Evolutionary conservation across 2,329 filamentous ascomycete genomes (phyloP), one percentile per base, ranked within the genome.

Genomic region (Monosporascus sp.): DNA sequence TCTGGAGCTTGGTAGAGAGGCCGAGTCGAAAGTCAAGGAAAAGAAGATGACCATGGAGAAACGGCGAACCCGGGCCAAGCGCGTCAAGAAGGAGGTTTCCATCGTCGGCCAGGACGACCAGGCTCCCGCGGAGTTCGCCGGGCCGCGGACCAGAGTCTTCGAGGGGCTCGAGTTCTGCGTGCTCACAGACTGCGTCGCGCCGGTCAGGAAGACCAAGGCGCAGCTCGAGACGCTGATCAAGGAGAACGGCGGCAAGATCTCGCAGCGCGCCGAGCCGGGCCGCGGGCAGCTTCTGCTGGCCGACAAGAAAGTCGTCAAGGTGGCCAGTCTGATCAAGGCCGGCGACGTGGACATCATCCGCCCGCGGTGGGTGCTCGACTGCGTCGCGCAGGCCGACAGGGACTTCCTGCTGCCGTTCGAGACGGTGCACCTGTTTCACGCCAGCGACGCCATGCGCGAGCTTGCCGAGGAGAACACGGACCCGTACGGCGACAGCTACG

Each of bases 181-280:
- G 20, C 80, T 97, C 65, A 92, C 88, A 2, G 91, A 95, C 50
- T 84, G 86, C 27, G 66, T 78, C 1, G 76, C 80, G 42, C 89
- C 90, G 0, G 72, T 76, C 24, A 94, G 89, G 70, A 90, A 84
- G 67, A 80, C 80, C 6, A 97, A 96, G 68, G 75, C 80, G 0
- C 85, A 95, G 57, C 74, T 99, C 1, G 92, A 97, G 68, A 76
- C 82, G 8, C 70, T 96, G 1, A 81, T 97, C 62, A 96, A 94
- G 68, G 81, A 85, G 5, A 84, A 97, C 56, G 93, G 93, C 3
- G 94, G 91, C 6, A 82, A 73, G 9, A 78, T 97, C 34, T 87
- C 86, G 7, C 91, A 97, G 66, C 85, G 85, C 11, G 81, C 90
- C 6, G 80, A 76, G 5, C 79, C 82, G 1, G 78, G 75, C 3